Evolutionary conservation across 345 rosid species (phyloP), one percentile per base, ranked within the genome.

Genomic region (Iberis pinnata): DNA sequence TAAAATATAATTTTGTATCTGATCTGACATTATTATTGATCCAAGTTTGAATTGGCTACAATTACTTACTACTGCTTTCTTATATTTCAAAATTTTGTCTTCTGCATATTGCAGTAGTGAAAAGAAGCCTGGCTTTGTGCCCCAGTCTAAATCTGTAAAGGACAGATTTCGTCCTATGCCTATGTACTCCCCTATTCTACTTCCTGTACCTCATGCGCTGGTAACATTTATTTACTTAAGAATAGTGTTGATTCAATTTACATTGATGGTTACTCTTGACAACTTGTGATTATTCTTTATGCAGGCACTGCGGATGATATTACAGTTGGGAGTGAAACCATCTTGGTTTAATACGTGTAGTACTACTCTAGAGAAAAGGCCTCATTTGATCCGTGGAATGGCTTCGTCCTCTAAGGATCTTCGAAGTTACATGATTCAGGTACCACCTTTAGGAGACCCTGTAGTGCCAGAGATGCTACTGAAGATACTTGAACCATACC

Each of bases 121-220:
- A 68, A 84, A 82, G 71, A 84, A 75, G 58, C 29, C 47, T 63
- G 80, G 78, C 65, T 42, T 64, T 64, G 69, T 55, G 45, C 57
- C 74, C 44, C 89, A 45, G 52, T 61, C 75, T 5, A 73, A 53
- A 63, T 60, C 85, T 64, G 58, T 71, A 41, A 90, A 72, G 73
- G 93, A 84, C 80, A 90, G 92, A 74, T 90, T 84, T 53, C 86
- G 95, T 58, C 96, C 98, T 18, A 72, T 90, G 95, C 96, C 96
- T 35, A 67, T 88, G 68, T 79, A 89, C 73, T 79, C 87, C 54
- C 98, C 96, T 35, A 70, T 84, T 58, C 71, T 90, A 18, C 78
- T 84, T 62, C 95, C 98, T 38, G 68, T 86, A 50, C 88, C 98
- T 1, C 98, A 90, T 82, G 96, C 93, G 10, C 65, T 90, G 84